These are phyloP conservation scores for Pythium oligandrum DNA, from an alignment of 352 stramenopile genomes.

Conservation along the genomic window DNA sequence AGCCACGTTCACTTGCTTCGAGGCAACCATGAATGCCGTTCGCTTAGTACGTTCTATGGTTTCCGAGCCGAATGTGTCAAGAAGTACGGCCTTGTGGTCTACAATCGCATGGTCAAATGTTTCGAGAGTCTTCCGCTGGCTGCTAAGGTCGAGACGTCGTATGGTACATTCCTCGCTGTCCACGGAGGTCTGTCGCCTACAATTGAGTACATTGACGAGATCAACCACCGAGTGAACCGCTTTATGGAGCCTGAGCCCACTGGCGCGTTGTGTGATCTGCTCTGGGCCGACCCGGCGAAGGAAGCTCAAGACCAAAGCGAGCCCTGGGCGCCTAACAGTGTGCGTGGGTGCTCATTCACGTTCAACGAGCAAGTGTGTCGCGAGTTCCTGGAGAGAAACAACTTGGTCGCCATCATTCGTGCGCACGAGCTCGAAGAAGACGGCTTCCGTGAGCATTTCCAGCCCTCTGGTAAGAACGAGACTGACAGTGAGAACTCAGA, in stretches of 20 bases:
- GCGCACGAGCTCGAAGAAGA: slow-evolving; percentile 79
- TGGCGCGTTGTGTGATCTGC: slow-evolving; percentile 97
- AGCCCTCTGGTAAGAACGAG: slow-evolving; percentile 5
- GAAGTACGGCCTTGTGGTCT: slow-evolving; percentile 75
- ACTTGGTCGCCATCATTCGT: slow-evolving; percentile 65
- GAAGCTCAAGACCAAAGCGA: slow-evolving; percentile 30
- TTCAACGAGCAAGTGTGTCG: slow-evolving; percentile 66
- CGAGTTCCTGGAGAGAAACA: slow-evolving; percentile 62
- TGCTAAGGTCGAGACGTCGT: slow-evolving; percentile 51
- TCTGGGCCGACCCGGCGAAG: slow-evolving; percentile 99
- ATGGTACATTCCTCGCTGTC: slow-evolving; percentile 60
- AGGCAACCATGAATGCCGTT: slow-evolving; percentile 96
- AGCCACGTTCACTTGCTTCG: slow-evolving; percentile 95
- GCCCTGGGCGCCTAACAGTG: slow-evolving; percentile 50
- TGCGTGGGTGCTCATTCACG: slow-evolving; percentile 78
- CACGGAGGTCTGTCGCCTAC: slow-evolving; percentile 74
- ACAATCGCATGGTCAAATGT: slow-evolving; percentile 80
- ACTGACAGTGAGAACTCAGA: not conserved
- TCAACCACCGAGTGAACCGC: slow-evolving; percentile 65
- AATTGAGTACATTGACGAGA: slow-evolving; percentile 66
- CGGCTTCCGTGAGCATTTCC: slow-evolving; percentile 73
- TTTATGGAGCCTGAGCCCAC: slow-evolving; percentile 77
- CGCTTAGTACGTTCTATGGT: slow-evolving; percentile 99
- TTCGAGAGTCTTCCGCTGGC: slow-evolving; percentile 80
- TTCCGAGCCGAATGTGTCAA: slow-evolving; percentile 98